Evolutionary conservation across 805 yeast species (phyloP), one percentile per base, ranked within the genome.

Genomic region (Suhomyces prunicola): DNA sequence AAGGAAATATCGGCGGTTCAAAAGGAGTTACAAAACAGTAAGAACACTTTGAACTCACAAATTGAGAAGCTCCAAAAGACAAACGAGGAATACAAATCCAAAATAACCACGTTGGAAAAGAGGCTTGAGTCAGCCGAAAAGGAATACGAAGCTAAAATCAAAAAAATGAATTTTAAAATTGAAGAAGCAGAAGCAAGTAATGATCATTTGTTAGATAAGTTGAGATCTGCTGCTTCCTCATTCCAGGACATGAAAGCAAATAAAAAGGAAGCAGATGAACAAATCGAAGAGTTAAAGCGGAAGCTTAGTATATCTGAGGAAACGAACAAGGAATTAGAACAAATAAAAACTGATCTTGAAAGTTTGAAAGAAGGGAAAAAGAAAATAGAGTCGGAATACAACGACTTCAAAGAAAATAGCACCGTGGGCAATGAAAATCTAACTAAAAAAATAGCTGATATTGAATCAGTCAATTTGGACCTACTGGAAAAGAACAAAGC

Each of bases 171-270:
- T 33, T 69, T 61, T 6, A 66, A 66, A 29, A 22, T 69, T 4
- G 53, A 50, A 3, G 73, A 72, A 2, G 46, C 66, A 7, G 72
- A 73, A 49, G 72, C 62, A 3, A 63, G 58, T 6, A 73, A 71
- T 51, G 65, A 64, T 13, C 74, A 69, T 54, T 63, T 76, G 27
- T 69, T 78, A 69, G 77, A 76, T 45, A 76, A 74, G 51, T 64
- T 76, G 41, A 61, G 79, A 44, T 60, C 76, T 4, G 77, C 76
- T 8, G 75, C 77, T 4, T 49, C 63, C 26, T 67, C 74, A n/a
- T 61, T 65, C 55, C 69, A 67, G 59, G 71, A 69, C 46, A 53
- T 70, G 50, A 66, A 67, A 49, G 46, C 42, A 23, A 48, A 63
- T 3, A 63, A 69, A 48, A 7, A 47, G 22, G 42, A 51, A 27